These are phyloP conservation scores for Monosporascus sp. DNA, from an alignment of 2,329 filamentous ascomycete genomes.

Conservation along the genomic window DNA sequence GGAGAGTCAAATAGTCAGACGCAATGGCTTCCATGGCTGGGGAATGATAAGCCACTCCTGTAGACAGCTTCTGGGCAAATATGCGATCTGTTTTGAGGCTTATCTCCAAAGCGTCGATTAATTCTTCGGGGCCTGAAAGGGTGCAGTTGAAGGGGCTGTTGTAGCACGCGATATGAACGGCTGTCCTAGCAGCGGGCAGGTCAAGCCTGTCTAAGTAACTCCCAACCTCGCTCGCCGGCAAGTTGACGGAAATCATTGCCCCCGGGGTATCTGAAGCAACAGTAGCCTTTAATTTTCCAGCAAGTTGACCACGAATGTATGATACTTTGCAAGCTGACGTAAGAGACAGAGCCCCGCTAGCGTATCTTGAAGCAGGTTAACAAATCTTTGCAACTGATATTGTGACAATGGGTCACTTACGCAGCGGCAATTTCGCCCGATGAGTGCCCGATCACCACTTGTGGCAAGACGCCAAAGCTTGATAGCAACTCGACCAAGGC, in stretches of 20 bases:
- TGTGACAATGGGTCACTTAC: slow-evolving; percentile 14
- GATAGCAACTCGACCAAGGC: slow-evolving; percentile 29
- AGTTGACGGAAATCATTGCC: slow-evolving; percentile 17
- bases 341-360: slow-evolving; percentile 12
- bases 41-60: slow-evolving; percentile 13
- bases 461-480: slow-evolving; percentile 19
- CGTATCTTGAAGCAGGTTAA: no score
- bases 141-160: slow-evolving; percentile 20
- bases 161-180: slow-evolving; percentile 13
- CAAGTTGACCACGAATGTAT: slow-evolving; percentile 21
- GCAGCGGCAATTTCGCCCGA: slow-evolving; percentile 35
- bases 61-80: slow-evolving; percentile 18
- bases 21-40: slow-evolving; percentile 5
- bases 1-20: slow-evolving; percentile 3
- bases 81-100: slow-evolving; percentile 3
- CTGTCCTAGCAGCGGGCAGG: slow-evolving; percentile 1
- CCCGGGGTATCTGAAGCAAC: background rate
- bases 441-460: slow-evolving; percentile 29
- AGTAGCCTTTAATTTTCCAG: slow-evolving; percentile 8
- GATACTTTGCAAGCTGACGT: slow-evolving; percentile 23
- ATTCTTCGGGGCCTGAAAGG: slow-evolving; percentile 9
- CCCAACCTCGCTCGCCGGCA: slow-evolving; percentile 4
- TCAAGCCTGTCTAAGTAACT: slow-evolving; percentile 11
- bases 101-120: slow-evolving; percentile 13
- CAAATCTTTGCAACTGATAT: background rate